Evolutionary conservation across 192 early-diverging fungal species (phyloP), one percentile per base, ranked within the genome.

Genomic region (Oehlia diaphana): DNA sequence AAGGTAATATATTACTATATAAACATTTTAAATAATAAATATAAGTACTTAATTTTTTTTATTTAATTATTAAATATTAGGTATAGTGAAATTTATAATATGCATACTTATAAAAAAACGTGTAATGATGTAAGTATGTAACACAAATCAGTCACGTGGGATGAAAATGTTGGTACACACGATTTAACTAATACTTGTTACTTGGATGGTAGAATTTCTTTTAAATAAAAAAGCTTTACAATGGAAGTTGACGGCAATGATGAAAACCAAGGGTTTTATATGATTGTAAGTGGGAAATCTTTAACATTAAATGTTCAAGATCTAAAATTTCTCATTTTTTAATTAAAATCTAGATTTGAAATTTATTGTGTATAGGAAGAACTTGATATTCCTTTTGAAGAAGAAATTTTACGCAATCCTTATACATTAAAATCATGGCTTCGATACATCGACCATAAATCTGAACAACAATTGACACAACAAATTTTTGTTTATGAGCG

Each of bases 381-480:
- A 80, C 82, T 88, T 76, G 90, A 92, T 77, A 72, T 89, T 62
- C 86, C 89, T 5, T 94, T 92, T 68, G 94, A 95, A 80, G 89
- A 92, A 63, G 93, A 94, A 72, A 82, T 95, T 19, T 81, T 86
- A 33, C 87, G 90, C 9, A 87, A 90, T 72, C 92, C 92, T 39
- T 90, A 90, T 82, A 89, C 87, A 28, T 83, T 98, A 31, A 90
- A 91, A 69, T 85, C 85, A 49, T 99, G 98, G 98, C 84, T 95
- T 61, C 92, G 93, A 44, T 99, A 98, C 84, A 82, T 97, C 14
- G 95, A 96, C 58, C 94, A 95, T 90, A 98, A 98, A 83, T 84
- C 82, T 7, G 81, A 74, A 13, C 86, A 86, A 23, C 68, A 89
- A 5, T 76, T 84, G 64, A 74, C 80, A 13, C 81, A 87, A 6